A percentile compares a stretch with the other conserved stretches of the same genome.
These are phyloP conservation scores for Artemisia annua DNA, from an alignment of 129 eudicot genomes.

Conservation along the genomic window DNA sequence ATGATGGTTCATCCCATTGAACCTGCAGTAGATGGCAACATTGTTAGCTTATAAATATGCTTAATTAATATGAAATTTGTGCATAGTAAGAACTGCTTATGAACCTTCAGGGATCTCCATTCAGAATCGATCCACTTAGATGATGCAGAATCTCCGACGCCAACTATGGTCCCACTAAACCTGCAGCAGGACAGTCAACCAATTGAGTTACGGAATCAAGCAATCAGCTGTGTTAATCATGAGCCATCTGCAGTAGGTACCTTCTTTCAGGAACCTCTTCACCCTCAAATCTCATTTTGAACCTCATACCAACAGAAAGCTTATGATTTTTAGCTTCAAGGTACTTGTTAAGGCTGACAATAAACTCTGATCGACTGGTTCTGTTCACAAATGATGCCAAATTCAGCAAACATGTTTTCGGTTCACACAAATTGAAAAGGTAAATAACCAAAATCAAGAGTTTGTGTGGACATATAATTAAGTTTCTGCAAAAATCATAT, in stretches of 20 bases:
- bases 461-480: too few species aligned
- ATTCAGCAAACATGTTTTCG: constrained; percentile 8
- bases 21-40: constrained; percentile 51
- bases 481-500: too few species aligned
- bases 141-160: constrained; percentile 65
- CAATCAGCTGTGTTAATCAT: constrained; percentile 8
- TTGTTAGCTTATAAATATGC: neutral
- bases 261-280: constrained; percentile 99
- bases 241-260: constrained; percentile 39
- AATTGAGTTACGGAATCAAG: neutral
- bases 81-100: neutral
- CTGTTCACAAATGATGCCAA: constrained; percentile 44
- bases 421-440: too few species aligned
- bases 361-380: constrained; percentile 92
- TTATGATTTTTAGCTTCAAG: constrained; percentile 76
- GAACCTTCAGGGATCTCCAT: constrained; percentile 96
- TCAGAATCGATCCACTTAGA: constrained; percentile 88
- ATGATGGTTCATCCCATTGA: constrained; percentile 98
- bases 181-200: constrained; percentile 40
- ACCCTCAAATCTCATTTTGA: constrained; percentile 94
- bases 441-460: too few species aligned
- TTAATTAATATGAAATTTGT: neutral
- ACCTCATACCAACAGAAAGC: constrained; percentile 93
- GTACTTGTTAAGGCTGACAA: constrained; percentile 85
- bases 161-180: constrained; percentile 97